Percentiles rank a stretch among this genome's conserved stretches.
These are phyloP conservation scores for Scortechinia acanthostroma DNA, from an alignment of 2,329 filamentous ascomycete species.

Conservation along the genomic window DNA sequence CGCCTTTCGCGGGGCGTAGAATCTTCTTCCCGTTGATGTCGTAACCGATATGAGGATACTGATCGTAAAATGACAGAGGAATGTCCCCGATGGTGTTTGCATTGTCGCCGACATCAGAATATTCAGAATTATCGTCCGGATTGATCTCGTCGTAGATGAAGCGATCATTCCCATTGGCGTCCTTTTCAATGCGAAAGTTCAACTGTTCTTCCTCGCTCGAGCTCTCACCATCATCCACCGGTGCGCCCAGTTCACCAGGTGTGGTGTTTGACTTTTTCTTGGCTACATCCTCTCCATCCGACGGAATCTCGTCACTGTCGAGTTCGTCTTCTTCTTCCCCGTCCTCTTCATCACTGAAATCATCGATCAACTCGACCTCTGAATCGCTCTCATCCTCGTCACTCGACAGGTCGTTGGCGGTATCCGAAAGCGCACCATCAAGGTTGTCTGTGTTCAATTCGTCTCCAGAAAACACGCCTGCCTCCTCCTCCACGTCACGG, in stretches of 20 bases:
- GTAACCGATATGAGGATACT: conserved; percentile 96
- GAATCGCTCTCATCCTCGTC: conserved; percentile 42
- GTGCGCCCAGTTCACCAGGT: conserved; percentile 8
- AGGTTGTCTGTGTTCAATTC: conserved; percentile 47
- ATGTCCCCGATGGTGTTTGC: conserved; percentile 94
- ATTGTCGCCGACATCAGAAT: conserved; percentile 73
- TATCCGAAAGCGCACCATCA: conserved; percentile 47
- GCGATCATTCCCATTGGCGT: conserved; percentile 83
- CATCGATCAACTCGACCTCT: conserved; percentile 39
- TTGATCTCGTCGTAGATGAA: conserved; percentile 93
- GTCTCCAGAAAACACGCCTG: conserved; percentile 46
- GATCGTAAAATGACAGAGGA: conserved; percentile 88
- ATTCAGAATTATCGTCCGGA: conserved; percentile 91
- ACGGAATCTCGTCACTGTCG: conserved; percentile 30
- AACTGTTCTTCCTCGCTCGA: conserved; percentile 27
- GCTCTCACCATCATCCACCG: conserved; percentile 2
- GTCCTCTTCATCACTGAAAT: conserved; percentile 28
- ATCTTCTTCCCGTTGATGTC: conserved; percentile 98
- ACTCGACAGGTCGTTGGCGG: conserved; percentile 12
- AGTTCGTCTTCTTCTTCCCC: conserved; percentile 28
- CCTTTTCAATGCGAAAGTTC: conserved; percentile 55
- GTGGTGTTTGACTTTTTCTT: conserved; percentile 19
- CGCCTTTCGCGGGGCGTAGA: conserved; percentile 86
- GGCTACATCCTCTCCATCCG: conserved; percentile 26
- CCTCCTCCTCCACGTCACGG: conserved; percentile 36